These are phyloP conservation scores for Acanthamoeba triangularis DNA, from an alignment of 208 protist species.

Conservation along the genomic window DNA sequence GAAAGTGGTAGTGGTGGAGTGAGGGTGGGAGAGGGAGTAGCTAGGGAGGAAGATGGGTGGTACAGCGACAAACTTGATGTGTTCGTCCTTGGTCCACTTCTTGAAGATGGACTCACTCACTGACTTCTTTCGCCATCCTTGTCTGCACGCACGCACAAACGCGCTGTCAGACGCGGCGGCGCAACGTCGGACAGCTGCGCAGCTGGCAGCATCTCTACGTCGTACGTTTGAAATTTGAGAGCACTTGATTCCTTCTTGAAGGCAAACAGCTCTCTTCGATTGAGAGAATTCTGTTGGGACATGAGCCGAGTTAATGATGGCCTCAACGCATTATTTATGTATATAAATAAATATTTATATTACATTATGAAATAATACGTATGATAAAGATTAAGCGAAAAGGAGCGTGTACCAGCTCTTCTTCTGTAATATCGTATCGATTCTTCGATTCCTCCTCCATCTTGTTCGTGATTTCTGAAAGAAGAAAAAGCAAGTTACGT, in stretches of 20 bases:
- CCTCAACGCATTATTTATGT: not conserved
- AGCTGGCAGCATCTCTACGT: not conserved
- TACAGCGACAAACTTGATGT: conserved; percentile 1
- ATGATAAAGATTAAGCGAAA: too few relatives aligned
- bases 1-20: not conserved
- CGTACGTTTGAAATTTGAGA: conserved; percentile 53
- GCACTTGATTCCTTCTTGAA: conserved; percentile 55
- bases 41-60: not conserved
- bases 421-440: conserved; percentile 6
- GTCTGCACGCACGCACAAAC: not conserved
- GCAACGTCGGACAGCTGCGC: not conserved
- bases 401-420: not conserved
- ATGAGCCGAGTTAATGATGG: not conserved
- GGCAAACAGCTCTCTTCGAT: conserved; percentile 25
- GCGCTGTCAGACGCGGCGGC: not conserved
- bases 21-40: not conserved
- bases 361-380: too few relatives aligned
- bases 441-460: not conserved
- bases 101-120: conserved; percentile 53
- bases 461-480: not conserved
- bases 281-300: conserved; percentile 4
- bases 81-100: conserved; percentile 43
- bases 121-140: conserved; percentile 28
- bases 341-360: not conserved
- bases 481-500: too few relatives aligned